A percentile compares a stretch with the other conserved stretches of the same genome.
phyloP scores from a whole-genome alignment of 73 alveolate species.

The Paramecium bursaria region DNA sequence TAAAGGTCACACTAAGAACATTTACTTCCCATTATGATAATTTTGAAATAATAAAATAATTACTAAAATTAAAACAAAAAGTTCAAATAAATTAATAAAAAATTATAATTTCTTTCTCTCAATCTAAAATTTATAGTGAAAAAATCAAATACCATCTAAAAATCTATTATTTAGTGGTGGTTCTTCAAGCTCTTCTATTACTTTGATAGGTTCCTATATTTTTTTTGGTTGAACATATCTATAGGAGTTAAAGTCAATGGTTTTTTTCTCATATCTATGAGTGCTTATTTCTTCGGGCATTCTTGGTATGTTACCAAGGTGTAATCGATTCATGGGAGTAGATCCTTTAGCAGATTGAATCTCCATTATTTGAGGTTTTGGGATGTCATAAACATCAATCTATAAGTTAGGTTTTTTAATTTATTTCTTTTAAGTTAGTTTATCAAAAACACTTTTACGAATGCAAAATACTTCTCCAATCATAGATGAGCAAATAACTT shows the following conservation, averaged over 20 bases:
- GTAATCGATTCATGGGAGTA: conserved; percentile 53
- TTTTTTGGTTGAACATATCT: background rate
- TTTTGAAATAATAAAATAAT: too few relatives aligned
- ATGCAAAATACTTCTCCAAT: conserved; percentile 51
- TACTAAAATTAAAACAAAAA: too few relatives aligned
- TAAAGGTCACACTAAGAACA: too few relatives aligned
- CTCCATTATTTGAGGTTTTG: conserved; percentile 48
- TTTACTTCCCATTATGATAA: too few relatives aligned
- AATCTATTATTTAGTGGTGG: conserved; percentile 44
- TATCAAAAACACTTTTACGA: conserved; percentile 29
- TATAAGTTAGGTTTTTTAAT: conserved; percentile 29
- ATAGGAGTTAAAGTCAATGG: conserved; percentile 29
- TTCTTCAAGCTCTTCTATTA: conserved; percentile 40
- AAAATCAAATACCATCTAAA: conserved; percentile 37
- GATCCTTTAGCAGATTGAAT: conserved; percentile 62
- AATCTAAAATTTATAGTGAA: too few relatives aligned
- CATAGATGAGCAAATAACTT: conserved; percentile 27
- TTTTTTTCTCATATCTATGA: conserved; percentile 54
- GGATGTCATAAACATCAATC: background rate
- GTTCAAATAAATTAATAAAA: too few relatives aligned
- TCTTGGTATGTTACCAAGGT: conserved; percentile 23
- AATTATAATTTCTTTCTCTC: too few relatives aligned
- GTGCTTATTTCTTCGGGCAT: conserved; percentile 50
- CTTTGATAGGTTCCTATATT: background rate
- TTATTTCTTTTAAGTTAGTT: background rate